These are phyloP conservation scores for Auricularia sp. DNA, from an alignment of 768 basidiomycete genomes.

Conservation along the genomic window DNA sequence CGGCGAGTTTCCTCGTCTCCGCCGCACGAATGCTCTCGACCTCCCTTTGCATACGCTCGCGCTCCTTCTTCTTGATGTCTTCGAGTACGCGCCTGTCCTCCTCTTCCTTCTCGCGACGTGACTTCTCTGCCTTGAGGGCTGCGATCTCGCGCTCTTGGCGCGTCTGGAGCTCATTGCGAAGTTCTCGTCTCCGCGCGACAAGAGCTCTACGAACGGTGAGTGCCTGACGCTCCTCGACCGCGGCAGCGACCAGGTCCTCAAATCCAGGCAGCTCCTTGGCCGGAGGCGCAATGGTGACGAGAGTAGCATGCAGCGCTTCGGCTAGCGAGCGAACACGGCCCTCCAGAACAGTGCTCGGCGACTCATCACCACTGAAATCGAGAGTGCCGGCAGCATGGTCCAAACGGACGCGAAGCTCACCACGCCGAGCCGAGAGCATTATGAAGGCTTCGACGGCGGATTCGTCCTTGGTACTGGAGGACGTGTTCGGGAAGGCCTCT, in stretches of 20 bases:
- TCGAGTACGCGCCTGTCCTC: slow-evolving; percentile 51
- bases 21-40: slow-evolving; percentile 68
- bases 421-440: slow-evolving; percentile 82
- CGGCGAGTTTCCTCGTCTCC: slow-evolving; percentile 83
- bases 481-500: neutral
- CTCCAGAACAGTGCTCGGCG: slow-evolving; percentile 59
- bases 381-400: slow-evolving; percentile 84
- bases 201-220: slow-evolving; percentile 67
- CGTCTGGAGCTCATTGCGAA: slow-evolving; percentile 72
- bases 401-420: slow-evolving; percentile 76
- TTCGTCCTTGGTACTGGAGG: neutral
- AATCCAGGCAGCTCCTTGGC: slow-evolving; percentile 28
- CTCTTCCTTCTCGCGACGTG: slow-evolving; percentile 58
- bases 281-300: slow-evolving; percentile 43
- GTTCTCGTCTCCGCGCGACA: slow-evolving; percentile 74
- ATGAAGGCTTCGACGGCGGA: slow-evolving; percentile 67
- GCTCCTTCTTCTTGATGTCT: slow-evolving; percentile 51
- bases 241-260: slow-evolving; percentile 53
- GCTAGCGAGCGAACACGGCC: slow-evolving; percentile 75
- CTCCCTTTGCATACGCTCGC: slow-evolving; percentile 27
- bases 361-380: slow-evolving; percentile 71
- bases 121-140: slow-evolving; percentile 60
- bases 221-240: slow-evolving; percentile 68
- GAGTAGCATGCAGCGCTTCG: slow-evolving; percentile 55
- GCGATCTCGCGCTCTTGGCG: slow-evolving; percentile 86